Evolutionary conservation across 371 early-diverging fungal genomes (phyloP), one percentile per base, ranked within the genome.

Genomic region (Coemansia sp.): DNA sequence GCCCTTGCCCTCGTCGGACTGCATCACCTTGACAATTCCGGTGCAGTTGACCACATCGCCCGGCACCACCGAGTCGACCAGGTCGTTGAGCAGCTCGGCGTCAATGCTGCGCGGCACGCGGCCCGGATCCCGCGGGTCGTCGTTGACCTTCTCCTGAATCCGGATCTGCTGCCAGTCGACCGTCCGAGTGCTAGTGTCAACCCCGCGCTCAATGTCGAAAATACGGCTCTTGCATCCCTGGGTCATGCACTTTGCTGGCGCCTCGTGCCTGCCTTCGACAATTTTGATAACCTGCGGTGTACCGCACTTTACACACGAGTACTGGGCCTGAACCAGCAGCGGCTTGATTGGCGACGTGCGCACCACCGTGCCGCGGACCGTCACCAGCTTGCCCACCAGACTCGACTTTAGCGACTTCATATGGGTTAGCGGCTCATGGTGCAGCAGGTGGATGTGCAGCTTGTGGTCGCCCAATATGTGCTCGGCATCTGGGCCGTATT

Each of bases 81-180:
- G 62, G 55, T 90, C 91, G 45, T 85, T 74, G 34, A 83, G 79
- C 13, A 92, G 69, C 63, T 90, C 85, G 26, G 82, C 76, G 59
- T 88, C 87, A 1, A 91, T 78, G 54, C 81, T 84, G 52, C 91
- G 81, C 7, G 93, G 93, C 31, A 92, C 83, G 6, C 89, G 81
- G n/a, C 90, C 90, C 0, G 88, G 80, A 31, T 91, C 92, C 16
- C 83, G 59, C 32, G 87, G 81, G 57, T 92, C 90, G 57, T 90
- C 89, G 47, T 84, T 80, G 26, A 88, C 78, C 56, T 87, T 85
- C 54, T 90, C 91, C 69, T 90, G 91, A 26, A 90, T 82, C 79
- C 86, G 65, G 35, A 90, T 85, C 43, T 80, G 83, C 63, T 90
- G 90, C 85, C 85, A 89, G 63, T 90, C 89, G 1, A 84, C 79